Base-by-base conservation (phyloP, 805 yeast species). In the Pichia insulana region DNA sequence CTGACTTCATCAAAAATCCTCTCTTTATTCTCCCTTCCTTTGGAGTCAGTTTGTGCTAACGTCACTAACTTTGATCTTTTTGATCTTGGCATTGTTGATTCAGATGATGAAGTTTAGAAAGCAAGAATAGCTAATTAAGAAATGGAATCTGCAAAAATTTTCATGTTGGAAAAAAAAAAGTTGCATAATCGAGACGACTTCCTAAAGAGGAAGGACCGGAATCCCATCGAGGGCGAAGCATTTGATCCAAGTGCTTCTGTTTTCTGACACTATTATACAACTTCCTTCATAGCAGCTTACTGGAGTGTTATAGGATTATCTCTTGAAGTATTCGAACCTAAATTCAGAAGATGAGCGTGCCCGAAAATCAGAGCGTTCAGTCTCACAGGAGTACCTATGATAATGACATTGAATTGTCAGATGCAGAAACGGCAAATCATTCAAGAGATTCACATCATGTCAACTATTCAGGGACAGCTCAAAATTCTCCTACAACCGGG, bases 41-140 rank as follows among this genome's bases (percentile, higher is more conserved):
- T 92, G 66, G 88, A 92, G 53, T 88, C 97, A 49, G 97, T 90
- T 61, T 90, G 90, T 31, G 99, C 92, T 54, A 92, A 72, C 12
- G 97, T 85, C 47, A 92, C 95, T 54, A 89, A 80, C 79, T 86
- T 92, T 53, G 96, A 83, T 76, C 97, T 90, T 63, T 80, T 89
- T 30, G 97, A 88, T 75, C 95, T 86, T 49, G 98, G 97, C 98
- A 90, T 90, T 45, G 52, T 68, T 43, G 20, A 25, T 11, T 10
- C 10, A 30, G n/a, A 17, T 19, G 15, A 16, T 15, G 31, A 7
- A 30, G 3, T 7, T 13, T n/a, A 18, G 9, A 27, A 30, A 20
- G 25, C 8, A 22, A 22, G 25, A 22, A 22, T 22, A 22, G 25
- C 25, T 22, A 22, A 22, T 22, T 6, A 8, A 8, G 25, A 6